Evolutionary conservation across 495 filamentous ascomycete species (phyloP).

Genomic region (Penicillium argentinense): DNA sequence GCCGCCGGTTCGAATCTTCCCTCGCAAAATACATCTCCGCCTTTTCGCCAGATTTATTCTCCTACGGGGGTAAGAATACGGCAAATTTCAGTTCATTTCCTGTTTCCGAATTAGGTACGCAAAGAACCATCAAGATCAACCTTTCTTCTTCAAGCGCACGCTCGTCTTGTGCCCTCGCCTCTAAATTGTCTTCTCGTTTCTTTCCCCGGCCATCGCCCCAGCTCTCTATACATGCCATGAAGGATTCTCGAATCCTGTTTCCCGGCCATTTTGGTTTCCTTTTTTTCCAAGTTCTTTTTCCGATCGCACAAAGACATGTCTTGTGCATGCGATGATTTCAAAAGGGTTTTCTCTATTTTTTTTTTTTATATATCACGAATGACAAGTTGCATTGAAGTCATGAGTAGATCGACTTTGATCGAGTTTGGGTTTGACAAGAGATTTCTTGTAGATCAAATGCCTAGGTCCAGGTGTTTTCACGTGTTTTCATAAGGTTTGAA

Average conservation of each 20-base stretch:
- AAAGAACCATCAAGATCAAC: background rate
- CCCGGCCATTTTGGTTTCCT: constrained; percentile 4
- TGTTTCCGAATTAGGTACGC: too few relatives aligned
- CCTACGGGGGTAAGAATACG: background rate
- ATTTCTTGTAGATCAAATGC: background rate
- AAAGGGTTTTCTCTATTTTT: constrained; percentile 8
- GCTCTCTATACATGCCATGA: background rate
- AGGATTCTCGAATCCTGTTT: constrained; percentile 1
- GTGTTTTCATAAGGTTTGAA: too few relatives aligned
- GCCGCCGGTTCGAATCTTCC: background rate
- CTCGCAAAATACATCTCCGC: background rate
- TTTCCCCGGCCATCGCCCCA: background rate
- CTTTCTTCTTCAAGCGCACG: constrained; percentile 1
- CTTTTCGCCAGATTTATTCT: background rate
- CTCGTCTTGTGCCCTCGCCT: background rate
- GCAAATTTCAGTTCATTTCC: background rate
- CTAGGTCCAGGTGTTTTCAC: too few relatives aligned
- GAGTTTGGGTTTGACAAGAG: background rate
- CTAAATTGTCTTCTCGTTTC: background rate
- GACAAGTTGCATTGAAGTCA: constrained; percentile 22
- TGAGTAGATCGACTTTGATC: background rate
- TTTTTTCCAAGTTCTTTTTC: constrained; percentile 8
- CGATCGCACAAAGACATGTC: constrained; percentile 12
- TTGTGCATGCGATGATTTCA: constrained; percentile 18
- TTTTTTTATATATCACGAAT: constrained; percentile 23